Conservation (phyloP, 2,329 filamentous ascomycete species). For the Epichloe baconii region DNA sequence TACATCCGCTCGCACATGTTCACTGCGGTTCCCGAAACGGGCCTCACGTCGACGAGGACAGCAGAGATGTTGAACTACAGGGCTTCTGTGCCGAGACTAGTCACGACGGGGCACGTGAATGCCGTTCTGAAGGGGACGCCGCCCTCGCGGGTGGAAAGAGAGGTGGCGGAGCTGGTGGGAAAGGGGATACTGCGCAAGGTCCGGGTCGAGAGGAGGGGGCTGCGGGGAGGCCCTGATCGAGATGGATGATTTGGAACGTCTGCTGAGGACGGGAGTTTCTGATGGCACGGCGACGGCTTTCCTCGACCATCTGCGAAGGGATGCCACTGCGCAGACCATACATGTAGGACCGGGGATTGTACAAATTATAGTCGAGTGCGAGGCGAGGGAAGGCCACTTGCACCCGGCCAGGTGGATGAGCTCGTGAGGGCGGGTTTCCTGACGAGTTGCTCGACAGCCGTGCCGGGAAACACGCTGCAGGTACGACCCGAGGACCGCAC, state of each 20-base stretch:
- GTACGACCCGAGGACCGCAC: slow-evolving; percentile 39
- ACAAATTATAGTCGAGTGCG: background rate
- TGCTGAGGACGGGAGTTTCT: slow-evolving; percentile 28
- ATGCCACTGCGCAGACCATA: slow-evolving; percentile 30
- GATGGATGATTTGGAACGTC: slow-evolving; percentile 38
- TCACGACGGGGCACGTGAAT: slow-evolving; percentile 53
- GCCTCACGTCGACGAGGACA: slow-evolving; percentile 51
- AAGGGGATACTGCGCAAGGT: slow-evolving; percentile 48
- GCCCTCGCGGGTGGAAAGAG: slow-evolving; percentile 53
- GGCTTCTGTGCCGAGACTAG: slow-evolving; percentile 45
- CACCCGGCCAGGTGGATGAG: slow-evolving; percentile 34
- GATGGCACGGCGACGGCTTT: slow-evolving; percentile 37
- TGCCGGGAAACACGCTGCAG: slow-evolving; percentile 25
- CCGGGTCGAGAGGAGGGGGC: slow-evolving; percentile 45
- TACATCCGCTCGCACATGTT: slow-evolving; percentile 52
- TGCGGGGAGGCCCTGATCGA: slow-evolving; percentile 54
- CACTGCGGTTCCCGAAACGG: slow-evolving; percentile 45
- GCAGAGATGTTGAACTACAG: slow-evolving; percentile 52
- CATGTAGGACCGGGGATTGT: background rate
- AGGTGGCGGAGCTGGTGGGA: slow-evolving; percentile 47
- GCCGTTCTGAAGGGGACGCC: slow-evolving; percentile 39
- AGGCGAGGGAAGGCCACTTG: slow-evolving; percentile 18
- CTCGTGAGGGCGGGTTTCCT: slow-evolving; percentile 57
- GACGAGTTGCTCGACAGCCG: slow-evolving; percentile 28
- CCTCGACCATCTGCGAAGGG: slow-evolving; percentile 31